phyloP scores from a whole-genome alignment of 805 yeast genomes.

The Saccharomyces jurei region DNA sequence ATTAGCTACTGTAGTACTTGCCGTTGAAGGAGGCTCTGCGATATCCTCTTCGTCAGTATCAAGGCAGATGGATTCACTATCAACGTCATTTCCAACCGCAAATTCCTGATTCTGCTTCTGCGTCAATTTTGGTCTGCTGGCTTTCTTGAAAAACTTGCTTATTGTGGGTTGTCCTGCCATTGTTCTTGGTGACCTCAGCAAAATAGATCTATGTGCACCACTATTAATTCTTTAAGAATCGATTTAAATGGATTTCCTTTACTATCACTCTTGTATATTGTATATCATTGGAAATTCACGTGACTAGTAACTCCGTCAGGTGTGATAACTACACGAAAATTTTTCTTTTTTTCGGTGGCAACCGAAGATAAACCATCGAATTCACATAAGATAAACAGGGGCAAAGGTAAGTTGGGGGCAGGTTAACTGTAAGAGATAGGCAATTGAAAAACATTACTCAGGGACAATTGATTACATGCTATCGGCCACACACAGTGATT shows the following conservation, averaged over 20 bases:
- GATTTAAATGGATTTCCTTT: neutral
- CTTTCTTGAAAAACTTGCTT: constrained; percentile 25
- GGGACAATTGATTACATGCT: constrained; percentile 16
- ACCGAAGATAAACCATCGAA: neutral
- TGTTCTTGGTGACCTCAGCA: neutral
- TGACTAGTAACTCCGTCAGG: neutral
- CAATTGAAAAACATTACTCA: neutral
- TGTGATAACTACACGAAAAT: neutral
- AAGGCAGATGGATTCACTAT: neutral
- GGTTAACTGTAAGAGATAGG: neutral
- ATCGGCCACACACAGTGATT: constrained; percentile 6
- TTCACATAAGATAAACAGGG: neutral
- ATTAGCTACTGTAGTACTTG: neutral
- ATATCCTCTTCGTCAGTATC: constrained; percentile 2
- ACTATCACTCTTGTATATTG: neutral
- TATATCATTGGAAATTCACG: neutral
- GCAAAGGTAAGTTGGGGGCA: neutral
- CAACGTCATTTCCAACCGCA: neutral
- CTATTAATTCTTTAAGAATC: too few relatives aligned
- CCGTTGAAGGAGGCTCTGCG: neutral
- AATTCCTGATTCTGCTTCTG: neutral
- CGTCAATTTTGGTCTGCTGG: constrained; percentile 1
- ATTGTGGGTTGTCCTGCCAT: constrained; percentile 27
- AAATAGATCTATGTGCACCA: neutral
- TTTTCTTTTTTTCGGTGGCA: neutral